phyloP scores from a whole-genome alignment of 805 yeast genomes.

The Clavispora asparagi region DNA sequence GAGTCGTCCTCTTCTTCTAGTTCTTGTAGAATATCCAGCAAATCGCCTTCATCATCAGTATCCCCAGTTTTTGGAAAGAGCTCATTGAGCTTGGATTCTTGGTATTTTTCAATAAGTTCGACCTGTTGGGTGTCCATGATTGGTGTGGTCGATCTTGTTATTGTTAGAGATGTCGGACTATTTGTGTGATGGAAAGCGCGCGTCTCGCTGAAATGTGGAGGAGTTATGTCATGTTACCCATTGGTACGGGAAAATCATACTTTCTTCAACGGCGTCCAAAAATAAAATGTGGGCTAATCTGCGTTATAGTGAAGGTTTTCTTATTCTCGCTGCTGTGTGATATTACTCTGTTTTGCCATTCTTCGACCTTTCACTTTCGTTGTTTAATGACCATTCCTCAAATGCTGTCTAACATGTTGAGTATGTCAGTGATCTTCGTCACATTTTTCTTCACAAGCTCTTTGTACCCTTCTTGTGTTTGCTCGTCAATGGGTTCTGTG shows the following conservation, averaged over 20 bases:
- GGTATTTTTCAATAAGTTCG: conserved; percentile 36
- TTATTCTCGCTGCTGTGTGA: too few relatives aligned
- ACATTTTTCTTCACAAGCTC: conserved; percentile 16
- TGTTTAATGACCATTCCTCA: not conserved
- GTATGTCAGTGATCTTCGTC: conserved; percentile 14
- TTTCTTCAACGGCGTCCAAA: too few relatives aligned
- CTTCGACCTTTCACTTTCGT: too few relatives aligned
- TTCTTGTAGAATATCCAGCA: conserved; percentile 37
- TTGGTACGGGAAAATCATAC: too few relatives aligned
- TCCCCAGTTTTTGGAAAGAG: conserved; percentile 1
- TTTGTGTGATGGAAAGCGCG: not conserved
- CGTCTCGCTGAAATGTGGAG: not conserved
- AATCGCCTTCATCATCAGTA: conserved; percentile 36
- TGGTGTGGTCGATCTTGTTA: not conserved
- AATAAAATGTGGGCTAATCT: too few relatives aligned
- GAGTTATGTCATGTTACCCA: too few relatives aligned
- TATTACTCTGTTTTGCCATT: too few relatives aligned
- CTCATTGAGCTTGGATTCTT: conserved; percentile 31
- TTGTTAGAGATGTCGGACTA: not conserved
- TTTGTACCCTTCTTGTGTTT: conserved; percentile 3
- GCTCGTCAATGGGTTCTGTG: not conserved
- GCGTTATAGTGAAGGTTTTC: too few relatives aligned
- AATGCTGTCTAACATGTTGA: conserved; percentile 7
- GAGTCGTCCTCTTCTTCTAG: conserved; percentile 44
- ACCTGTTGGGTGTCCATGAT: not conserved